Evolutionary conservation across 208 protist genomes (phyloP).

Genomic region (Crithidia mellificae): DNA sequence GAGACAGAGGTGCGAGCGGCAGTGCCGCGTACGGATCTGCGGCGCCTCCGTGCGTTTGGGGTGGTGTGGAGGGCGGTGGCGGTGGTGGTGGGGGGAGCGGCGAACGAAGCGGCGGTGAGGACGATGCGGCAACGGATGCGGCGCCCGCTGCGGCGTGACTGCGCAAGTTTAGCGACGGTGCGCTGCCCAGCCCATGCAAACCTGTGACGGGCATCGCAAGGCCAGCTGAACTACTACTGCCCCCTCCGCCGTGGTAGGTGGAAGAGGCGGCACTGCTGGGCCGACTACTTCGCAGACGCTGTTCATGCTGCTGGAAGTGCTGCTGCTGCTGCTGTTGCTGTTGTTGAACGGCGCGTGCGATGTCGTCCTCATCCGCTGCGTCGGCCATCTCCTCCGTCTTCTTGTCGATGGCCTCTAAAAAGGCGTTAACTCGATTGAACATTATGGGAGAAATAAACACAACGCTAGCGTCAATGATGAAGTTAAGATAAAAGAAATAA

Average conservation of each 20-base stretch:
- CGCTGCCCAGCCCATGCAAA: too few species aligned
- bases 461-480: background rate
- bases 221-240: background rate
- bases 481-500: too few species aligned
- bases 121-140: background rate
- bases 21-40: background rate
- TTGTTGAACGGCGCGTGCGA: conserved; percentile 7
- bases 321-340: conserved; percentile 5
- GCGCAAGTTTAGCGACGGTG: background rate
- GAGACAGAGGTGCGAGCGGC: conserved; percentile 2
- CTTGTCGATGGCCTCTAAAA: conserved; percentile 51
- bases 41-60: background rate
- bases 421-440: conserved; percentile 32
- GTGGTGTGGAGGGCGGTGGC: background rate
- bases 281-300: background rate
- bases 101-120: background rate
- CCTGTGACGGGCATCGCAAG: background rate
- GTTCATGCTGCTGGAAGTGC: background rate
- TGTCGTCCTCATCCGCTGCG: conserved; percentile 24
- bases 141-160: background rate
- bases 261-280: conserved; percentile 6
- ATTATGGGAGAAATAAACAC: background rate
- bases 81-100: too few species aligned
- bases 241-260: background rate
- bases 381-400: conserved; percentile 34